These are phyloP conservation scores for Paraurostyla sp. DNA, from an alignment of 73 alveolate species.

Conservation along the genomic window DNA sequence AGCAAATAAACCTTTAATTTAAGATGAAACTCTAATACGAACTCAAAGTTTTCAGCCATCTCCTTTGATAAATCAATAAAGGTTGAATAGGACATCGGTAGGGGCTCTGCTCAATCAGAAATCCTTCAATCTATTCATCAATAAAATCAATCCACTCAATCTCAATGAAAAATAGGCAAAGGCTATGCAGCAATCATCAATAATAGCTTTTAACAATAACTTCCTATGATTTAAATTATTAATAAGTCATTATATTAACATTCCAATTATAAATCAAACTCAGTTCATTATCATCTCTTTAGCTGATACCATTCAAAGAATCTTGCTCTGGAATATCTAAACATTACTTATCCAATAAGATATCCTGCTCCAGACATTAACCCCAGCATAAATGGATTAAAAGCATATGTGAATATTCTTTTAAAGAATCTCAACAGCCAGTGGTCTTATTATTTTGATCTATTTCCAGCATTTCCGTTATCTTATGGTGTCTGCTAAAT, in stretches of 20 bases:
- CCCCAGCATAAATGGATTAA: background rate
- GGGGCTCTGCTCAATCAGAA: constrained; percentile 5
- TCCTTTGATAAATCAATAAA: too few relatives aligned
- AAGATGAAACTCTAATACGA: background rate
- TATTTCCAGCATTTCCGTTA: background rate
- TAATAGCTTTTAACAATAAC: constrained; percentile 2
- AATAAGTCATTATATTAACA: too few relatives aligned
- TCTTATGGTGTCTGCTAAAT: too few relatives aligned
- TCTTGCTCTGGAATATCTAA: background rate
- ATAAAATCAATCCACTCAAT: background rate
- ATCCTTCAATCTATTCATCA: background rate
- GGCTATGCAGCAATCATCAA: background rate
- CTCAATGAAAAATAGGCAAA: background rate
- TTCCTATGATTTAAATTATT: background rate
- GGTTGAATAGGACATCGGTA: background rate
- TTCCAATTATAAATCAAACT: too few relatives aligned
- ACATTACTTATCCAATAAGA: background rate
- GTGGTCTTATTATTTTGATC: background rate
- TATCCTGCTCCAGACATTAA: background rate
- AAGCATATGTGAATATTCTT: background rate
- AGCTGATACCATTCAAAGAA: background rate
- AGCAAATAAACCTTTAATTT: background rate
- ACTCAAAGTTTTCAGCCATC: too few relatives aligned
- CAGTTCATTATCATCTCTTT: background rate
- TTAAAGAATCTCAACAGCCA: background rate